Evolutionary conservation across 2,329 filamentous ascomycete genomes (phyloP).

Genomic region (Trichoderma afroharzianum): DNA sequence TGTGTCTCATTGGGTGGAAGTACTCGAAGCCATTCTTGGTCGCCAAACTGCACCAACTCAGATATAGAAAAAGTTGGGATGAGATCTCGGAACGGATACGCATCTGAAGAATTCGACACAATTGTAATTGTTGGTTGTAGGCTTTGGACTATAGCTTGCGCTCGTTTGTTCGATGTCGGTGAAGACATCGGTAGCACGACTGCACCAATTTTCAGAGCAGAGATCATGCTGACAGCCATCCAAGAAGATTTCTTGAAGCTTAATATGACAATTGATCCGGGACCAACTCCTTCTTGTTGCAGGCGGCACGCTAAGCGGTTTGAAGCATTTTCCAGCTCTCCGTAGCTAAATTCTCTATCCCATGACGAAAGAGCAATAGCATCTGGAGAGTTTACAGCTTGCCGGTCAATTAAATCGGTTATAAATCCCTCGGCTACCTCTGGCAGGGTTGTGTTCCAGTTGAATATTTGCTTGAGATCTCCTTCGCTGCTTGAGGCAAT

Average conservation of each 20-base stretch:
- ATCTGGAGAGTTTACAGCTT: constrained; percentile 17
- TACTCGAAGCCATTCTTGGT: not conserved
- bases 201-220: constrained; percentile 26
- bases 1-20: not conserved
- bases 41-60: not conserved
- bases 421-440: constrained; percentile 19
- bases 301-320: constrained; percentile 19
- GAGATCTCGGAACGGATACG: constrained; percentile 8
- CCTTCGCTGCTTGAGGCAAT: constrained; percentile 5
- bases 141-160: constrained; percentile 19
- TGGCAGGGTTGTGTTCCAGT: constrained; percentile 20
- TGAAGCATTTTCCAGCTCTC: constrained; percentile 29
- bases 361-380: constrained; percentile 25
- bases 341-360: constrained; percentile 37
- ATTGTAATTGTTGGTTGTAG: constrained; percentile 17
- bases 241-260: constrained; percentile 28
- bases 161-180: constrained; percentile 19
- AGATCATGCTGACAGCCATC: constrained; percentile 24
- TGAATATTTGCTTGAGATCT: constrained; percentile 22
- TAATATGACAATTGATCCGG: constrained; percentile 24
- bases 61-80: not conserved
- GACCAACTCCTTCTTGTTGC: not conserved
- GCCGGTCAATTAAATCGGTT: constrained; percentile 18
- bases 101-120: constrained; percentile 18
- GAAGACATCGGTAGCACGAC: constrained; percentile 27